These are phyloP conservation scores for Saposhnikovia divaricata DNA, from an alignment of 129 eudicot species.

Conservation along the genomic window DNA sequence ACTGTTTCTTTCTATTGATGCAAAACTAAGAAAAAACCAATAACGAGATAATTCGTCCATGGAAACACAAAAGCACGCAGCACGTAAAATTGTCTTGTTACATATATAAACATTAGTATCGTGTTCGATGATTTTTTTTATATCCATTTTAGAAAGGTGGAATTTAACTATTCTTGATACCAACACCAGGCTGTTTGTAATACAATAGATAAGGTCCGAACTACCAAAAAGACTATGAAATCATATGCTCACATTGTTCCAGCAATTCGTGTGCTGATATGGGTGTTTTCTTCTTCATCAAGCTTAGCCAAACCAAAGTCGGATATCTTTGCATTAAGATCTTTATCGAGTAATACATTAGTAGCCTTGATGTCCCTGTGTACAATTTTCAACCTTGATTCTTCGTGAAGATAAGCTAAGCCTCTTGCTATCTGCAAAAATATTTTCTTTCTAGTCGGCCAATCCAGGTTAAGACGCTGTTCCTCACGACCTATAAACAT, in stretches of 20 bases:
- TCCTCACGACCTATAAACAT: conserved; percentile 26
- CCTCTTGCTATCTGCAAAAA: conserved; percentile 50
- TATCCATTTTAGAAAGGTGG: background rate
- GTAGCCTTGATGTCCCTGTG: conserved; percentile 51
- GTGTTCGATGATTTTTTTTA: background rate
- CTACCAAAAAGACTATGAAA: background rate
- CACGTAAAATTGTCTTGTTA: background rate
- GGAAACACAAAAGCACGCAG: background rate
- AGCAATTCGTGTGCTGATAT: conserved; percentile 50
- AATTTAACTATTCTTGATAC: background rate
- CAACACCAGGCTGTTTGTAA: background rate
- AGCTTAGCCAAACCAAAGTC: conserved; percentile 61
- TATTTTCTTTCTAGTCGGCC: conserved; percentile 44
- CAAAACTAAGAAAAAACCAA: background rate
- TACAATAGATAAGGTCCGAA: background rate
- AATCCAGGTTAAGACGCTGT: conserved; percentile 30
- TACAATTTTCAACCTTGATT: conserved; percentile 47
- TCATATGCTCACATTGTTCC: conserved; percentile 43
- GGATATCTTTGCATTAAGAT: conserved; percentile 49
- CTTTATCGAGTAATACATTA: conserved; percentile 46
- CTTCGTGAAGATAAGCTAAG: conserved; percentile 56
- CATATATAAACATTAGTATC: background rate
- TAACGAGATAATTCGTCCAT: background rate
- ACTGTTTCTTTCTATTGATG: background rate
- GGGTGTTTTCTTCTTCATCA: conserved; percentile 49